Evolutionary conservation across 2,329 filamentous ascomycete species (phyloP).

Genomic region (Rutstroemia sp.): DNA sequence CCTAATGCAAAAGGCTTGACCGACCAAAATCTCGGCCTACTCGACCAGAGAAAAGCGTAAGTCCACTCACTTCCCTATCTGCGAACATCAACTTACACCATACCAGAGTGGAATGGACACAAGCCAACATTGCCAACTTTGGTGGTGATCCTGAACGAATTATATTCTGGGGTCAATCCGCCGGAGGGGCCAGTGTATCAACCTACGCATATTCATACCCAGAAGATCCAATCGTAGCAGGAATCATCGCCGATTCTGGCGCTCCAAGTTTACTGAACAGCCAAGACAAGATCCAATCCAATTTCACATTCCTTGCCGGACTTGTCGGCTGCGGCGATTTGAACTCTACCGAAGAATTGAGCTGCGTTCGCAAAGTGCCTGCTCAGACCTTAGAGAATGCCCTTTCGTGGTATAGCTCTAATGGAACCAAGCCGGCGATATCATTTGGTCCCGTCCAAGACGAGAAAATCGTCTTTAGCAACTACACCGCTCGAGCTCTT

Average conservation of each 20-base stretch:
- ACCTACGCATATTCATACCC: constrained; percentile 26
- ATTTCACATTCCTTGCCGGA: constrained; percentile 10
- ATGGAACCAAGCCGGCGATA: no score
- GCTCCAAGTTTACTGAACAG: constrained; percentile 3
- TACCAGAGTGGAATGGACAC: constrained; percentile 46
- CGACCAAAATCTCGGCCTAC: constrained; percentile 48
- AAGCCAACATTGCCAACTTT: constrained; percentile 48
- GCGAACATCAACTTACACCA: no score
- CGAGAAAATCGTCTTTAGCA: no score
- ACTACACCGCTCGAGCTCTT: no score
- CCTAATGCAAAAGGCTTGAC: constrained; percentile 20
- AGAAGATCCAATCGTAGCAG: constrained; percentile 20
- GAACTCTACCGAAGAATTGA: constrained; percentile 5
- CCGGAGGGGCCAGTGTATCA: constrained; percentile 43
- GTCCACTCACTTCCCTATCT: no score
- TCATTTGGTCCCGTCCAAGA: no score
- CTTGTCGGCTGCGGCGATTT: constrained; percentile 1
- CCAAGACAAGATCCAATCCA: constrained; percentile 1
- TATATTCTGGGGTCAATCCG: constrained; percentile 45
- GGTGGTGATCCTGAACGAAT: constrained; percentile 49
- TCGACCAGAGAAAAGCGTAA: constrained; percentile 47
- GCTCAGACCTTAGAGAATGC: background rate
- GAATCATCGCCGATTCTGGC: constrained; percentile 18
- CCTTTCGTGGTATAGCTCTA: background rate
- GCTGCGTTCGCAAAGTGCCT: constrained; percentile 2